These are phyloP conservation scores for Wickerhamomyces sydowiorum DNA, from an alignment of 805 yeast species.

Conservation along the genomic window DNA sequence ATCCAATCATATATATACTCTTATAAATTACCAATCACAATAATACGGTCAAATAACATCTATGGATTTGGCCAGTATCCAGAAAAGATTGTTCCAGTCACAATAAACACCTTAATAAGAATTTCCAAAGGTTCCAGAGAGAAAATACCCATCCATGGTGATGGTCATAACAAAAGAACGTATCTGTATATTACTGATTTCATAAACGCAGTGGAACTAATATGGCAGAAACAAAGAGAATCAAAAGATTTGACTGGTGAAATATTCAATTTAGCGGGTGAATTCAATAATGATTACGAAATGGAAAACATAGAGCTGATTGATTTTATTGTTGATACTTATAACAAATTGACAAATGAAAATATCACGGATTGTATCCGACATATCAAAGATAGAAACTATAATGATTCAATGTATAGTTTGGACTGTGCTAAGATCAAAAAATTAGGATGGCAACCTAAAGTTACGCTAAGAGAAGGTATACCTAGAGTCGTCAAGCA, in stretches of 20 bases:
- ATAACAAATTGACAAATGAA: not conserved
- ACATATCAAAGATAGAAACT: slow-evolving; percentile 22
- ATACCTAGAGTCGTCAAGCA: not conserved
- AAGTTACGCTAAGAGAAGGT: not conserved
- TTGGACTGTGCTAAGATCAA: not conserved
- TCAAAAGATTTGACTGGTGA: not conserved
- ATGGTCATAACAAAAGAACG: slow-evolving; percentile 36
- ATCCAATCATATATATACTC: slow-evolving; percentile 38
- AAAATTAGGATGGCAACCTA: not conserved
- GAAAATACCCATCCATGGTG: slow-evolving; percentile 39
- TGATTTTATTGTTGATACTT: not conserved
- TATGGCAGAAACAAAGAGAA: slow-evolving; percentile 17
- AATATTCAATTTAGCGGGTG: slow-evolving; percentile 4
- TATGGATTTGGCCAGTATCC: slow-evolving; percentile 51
- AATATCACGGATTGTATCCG: slow-evolving; percentile 14
- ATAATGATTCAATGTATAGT: slow-evolving; percentile 14
- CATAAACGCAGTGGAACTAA: slow-evolving; percentile 29
- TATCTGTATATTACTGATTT: slow-evolving; percentile 42
- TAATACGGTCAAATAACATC: slow-evolving; percentile 44
- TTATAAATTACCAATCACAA: slow-evolving; percentile 34
- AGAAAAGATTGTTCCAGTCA: slow-evolving; percentile 41
- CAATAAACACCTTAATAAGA: slow-evolving; percentile 8
- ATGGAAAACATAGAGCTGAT: slow-evolving; percentile 19
- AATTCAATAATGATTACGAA: slow-evolving; percentile 9
- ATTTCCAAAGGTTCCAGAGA: slow-evolving; percentile 1